Evolutionary conservation across 345 rosid species (phyloP).

Genomic region (Syzygium aqueum): DNA sequence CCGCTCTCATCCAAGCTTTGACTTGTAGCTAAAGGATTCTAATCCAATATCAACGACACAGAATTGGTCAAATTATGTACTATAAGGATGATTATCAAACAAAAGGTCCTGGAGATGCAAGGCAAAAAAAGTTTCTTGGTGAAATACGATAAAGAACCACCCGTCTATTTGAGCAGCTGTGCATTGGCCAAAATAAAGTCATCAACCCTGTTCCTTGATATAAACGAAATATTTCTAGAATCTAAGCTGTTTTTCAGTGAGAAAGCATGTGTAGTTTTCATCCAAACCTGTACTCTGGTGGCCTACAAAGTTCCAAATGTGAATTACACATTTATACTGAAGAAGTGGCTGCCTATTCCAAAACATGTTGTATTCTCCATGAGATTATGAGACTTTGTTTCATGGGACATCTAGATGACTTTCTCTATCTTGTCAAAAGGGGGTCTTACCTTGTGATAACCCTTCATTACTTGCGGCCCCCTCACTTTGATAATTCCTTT

Average conservation of each 20-base stretch:
- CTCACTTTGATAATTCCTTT: constrained; percentile 79
- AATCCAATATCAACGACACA: neutral
- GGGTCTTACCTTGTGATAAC: constrained; percentile 66
- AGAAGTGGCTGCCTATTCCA: neutral
- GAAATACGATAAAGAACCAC: neutral
- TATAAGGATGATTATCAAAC: neutral
- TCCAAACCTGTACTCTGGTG: neutral
- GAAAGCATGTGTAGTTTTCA: neutral
- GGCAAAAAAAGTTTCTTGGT: neutral
- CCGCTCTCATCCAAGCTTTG: constrained; percentile 62
- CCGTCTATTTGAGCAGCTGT: neutral
- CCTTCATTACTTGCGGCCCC: constrained; percentile 85
- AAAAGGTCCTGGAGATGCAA: neutral
- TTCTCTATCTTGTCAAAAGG: neutral
- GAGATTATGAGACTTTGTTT: neutral
- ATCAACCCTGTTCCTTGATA: neutral
- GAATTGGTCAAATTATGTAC: neutral
- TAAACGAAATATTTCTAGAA: neutral
- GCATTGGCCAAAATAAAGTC: neutral
- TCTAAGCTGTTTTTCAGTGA: neutral
- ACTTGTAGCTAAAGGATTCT: constrained; percentile 66
- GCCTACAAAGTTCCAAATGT: neutral
- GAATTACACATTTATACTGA: neutral
- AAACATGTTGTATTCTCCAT: neutral
- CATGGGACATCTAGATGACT: neutral